Evolutionary conservation across 176 grass and related monocot species (phyloP), one percentile per base, ranked within the genome.

Genomic region (Metroxylon sagu): DNA sequence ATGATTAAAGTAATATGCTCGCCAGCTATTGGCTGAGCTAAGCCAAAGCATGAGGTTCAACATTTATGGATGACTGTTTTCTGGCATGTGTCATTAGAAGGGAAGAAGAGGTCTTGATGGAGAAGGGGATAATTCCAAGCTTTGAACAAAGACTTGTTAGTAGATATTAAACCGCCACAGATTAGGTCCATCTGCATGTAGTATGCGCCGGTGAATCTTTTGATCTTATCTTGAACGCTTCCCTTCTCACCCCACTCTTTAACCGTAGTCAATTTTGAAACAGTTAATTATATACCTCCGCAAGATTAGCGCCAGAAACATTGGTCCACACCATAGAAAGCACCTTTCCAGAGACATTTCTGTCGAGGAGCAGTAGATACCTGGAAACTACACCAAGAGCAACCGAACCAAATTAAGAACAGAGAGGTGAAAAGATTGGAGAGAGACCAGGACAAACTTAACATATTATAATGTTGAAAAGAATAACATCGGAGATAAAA

Each of bases 131-230:
- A 6, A 43, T 43, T 12, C 35, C 35, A 43, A 43, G 29, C 56
- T 59, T 25, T 59, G 56, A 59, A 28, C 26, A 59, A 26, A 27
- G 25, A 59, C 35, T 64, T 17, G 39, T 5, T 49, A 25, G 26
- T 25, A 49, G 18, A 25, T 19, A 12, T 25, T 19, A 49, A 64
- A 29, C 30, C 15, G 43, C 30, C 39, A 21, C 7, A 15, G 19
- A 31, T 64, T 49, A 49, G 61, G 61, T 64, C 49, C 61, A 64
- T 14, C 39, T 50, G n/a, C 61, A 64, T 50, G 61, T 50, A 49
- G 16, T 12, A 2, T 43, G 35, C 18, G 10, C 61, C 4, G 6
- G 19, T 12, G 23, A 14, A 4, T 50, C n/a, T 64, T 23, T 23
- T 5, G 4, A 49, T 7, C 61, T 50, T 49, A 49, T 25, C 31